Conservation (phyloP, 805 yeast genomes). For the Spathaspora arborariae region DNA sequence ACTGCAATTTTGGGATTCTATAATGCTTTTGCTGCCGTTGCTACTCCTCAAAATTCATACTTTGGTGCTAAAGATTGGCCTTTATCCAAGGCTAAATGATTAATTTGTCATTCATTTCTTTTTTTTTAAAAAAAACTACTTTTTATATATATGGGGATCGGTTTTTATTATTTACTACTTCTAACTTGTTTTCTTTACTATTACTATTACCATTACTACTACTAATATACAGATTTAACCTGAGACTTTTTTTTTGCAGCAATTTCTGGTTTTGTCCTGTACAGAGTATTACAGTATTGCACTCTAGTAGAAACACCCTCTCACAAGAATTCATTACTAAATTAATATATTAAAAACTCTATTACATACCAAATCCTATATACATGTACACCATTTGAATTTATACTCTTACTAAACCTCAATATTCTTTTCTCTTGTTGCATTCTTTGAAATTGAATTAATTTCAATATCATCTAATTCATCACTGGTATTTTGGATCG, state of each 20-base stretch:
- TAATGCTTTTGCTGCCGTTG: conserved; percentile 39
- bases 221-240: too few species aligned
- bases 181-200: too few species aligned
- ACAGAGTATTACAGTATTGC: too few species aligned
- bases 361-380: background rate
- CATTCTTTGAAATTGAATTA: background rate
- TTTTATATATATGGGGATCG: too few species aligned
- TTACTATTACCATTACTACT: too few species aligned
- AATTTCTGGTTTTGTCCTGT: too few species aligned
- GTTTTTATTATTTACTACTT: too few species aligned
- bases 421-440: background rate
- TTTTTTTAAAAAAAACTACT: conserved; percentile 1
- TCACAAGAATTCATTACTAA: too few species aligned
- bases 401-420: background rate
- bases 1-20: conserved; percentile 39
- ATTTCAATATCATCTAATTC: background rate
- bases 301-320: too few species aligned
- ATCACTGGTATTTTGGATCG: background rate
- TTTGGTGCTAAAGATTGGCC: conserved; percentile 26
- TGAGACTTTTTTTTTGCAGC: too few species aligned
- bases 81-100: conserved; percentile 14
- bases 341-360: background rate
- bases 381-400: background rate
- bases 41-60: conserved; percentile 33
- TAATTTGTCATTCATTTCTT: background rate